Conservation (phyloP, 2,329 filamentous ascomycete genomes). For the Alternaria sp. region DNA sequence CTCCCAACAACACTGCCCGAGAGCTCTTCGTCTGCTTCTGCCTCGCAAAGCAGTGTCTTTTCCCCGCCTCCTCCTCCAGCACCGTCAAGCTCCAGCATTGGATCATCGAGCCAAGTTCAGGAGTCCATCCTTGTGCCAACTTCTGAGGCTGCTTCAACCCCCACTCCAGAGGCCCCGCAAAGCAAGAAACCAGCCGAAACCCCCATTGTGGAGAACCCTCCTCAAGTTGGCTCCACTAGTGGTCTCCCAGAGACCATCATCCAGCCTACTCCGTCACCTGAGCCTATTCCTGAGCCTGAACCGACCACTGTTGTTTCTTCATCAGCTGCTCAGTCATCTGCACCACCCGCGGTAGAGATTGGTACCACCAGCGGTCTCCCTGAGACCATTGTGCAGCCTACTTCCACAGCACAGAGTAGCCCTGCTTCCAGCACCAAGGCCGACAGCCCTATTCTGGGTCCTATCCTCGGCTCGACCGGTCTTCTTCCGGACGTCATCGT, state of each 20-base stretch:
- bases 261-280: conserved; percentile 19
- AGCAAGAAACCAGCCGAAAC: conserved; percentile 8
- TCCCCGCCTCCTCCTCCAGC: conserved; percentile 7
- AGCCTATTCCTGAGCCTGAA: conserved; percentile 8
- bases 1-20: conserved; percentile 30
- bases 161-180: conserved; percentile 12
- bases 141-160: conserved; percentile 4
- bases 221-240: conserved; percentile 22
- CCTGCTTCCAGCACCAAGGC: neutral
- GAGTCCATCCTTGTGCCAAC: neutral
- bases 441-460: conserved; percentile 2
- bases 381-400: conserved; percentile 12
- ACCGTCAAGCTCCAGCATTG: neutral
- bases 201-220: neutral
- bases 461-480: conserved; percentile 14
- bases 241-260: conserved; percentile 22
- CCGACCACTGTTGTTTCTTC: conserved; percentile 9
- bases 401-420: conserved; percentile 4
- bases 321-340: conserved; percentile 2
- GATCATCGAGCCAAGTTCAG: neutral
- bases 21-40: conserved; percentile 2
- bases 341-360: neutral
- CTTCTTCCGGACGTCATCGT: conserved; percentile 14
- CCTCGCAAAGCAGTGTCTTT: conserved; percentile 3
- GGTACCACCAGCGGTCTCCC: conserved; percentile 17